These are phyloP conservation scores for Fusarium miscanthi DNA, from an alignment of 2,329 filamentous ascomycete species.

Conservation along the genomic window DNA sequence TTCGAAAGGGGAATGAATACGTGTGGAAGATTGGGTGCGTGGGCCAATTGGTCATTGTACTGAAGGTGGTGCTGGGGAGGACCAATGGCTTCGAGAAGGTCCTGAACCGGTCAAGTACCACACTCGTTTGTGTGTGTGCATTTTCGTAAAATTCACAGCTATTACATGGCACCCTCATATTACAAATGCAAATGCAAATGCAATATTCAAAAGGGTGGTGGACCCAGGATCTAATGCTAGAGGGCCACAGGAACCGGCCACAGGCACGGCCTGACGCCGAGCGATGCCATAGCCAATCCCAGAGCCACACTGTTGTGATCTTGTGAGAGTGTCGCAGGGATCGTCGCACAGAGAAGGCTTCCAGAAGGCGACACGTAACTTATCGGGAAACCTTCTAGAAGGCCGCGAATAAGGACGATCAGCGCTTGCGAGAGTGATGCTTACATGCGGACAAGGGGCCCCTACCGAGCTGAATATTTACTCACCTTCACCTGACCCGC, in stretches of 20 bases:
- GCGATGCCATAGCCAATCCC: slow-evolving; percentile 1
- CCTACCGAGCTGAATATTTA: background rate
- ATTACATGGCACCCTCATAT: background rate
- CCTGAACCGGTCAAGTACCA: background rate
- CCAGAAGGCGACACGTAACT: slow-evolving; percentile 10
- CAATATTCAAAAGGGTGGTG: background rate
- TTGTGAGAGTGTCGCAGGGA: slow-evolving; percentile 4
- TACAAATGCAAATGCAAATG: background rate
- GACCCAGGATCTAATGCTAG: slow-evolving; percentile 1
- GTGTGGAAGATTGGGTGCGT: background rate
- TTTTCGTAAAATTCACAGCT: background rate
- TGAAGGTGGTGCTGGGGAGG: background rate
- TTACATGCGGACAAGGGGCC: slow-evolving; percentile 6
- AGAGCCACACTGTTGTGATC: background rate
- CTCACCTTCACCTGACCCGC: slow-evolving; percentile 15
- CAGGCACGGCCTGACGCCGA: slow-evolving; percentile 11
- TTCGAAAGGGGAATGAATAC: background rate
- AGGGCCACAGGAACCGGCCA: background rate
- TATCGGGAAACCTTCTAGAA: slow-evolving; percentile 14
- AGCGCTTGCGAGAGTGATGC: background rate
- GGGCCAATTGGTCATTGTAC: background rate
- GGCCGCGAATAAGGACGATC: background rate
- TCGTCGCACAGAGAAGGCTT: background rate
- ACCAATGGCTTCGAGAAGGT: slow-evolving; percentile 5
- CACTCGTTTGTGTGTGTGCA: background rate